Percentiles rank a stretch among this genome's conserved stretches.
Evolutionary conservation across 768 basidiomycete species (phyloP).

Genomic region (Suillus americanus): DNA sequence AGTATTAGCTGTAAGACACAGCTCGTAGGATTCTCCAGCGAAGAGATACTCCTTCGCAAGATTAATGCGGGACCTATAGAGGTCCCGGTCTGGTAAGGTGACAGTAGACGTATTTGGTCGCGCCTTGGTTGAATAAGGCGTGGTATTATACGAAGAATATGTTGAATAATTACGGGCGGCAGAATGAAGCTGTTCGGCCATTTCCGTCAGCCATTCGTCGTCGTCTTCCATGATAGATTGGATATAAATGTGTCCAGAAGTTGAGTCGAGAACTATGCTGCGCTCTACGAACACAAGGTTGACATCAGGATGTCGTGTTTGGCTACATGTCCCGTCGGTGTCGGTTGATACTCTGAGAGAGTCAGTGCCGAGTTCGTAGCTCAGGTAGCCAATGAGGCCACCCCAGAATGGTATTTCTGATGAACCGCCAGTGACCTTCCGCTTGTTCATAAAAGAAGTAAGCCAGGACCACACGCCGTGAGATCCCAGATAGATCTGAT

Average conservation of each 20-base stretch:
- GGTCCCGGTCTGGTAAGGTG: constrained; percentile 52
- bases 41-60: constrained; percentile 72
- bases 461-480: constrained; percentile 76
- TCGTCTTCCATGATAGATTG: constrained; percentile 67
- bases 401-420: constrained; percentile 78
- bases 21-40: constrained; percentile 89
- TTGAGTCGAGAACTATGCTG: constrained; percentile 66
- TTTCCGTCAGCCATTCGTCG: constrained; percentile 57
- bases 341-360: constrained; percentile 48
- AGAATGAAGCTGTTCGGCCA: constrained; percentile 21
- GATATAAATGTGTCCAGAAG: constrained; percentile 49
- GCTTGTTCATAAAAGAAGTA: constrained; percentile 60
- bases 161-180: constrained; percentile 13
- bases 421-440: constrained; percentile 46
- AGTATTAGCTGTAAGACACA: constrained; percentile 83
- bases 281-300: constrained; percentile 79
- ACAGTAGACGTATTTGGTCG: constrained; percentile 32
- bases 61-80: constrained; percentile 69
- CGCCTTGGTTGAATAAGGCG: constrained; percentile 28
- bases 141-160: constrained; percentile 12
- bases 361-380: constrained; percentile 75
- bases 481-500: constrained; percentile 44
- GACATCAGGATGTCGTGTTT: constrained; percentile 61
- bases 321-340: constrained; percentile 27
- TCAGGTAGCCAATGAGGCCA: constrained; percentile 73